These are phyloP conservation scores for Diplotaxis tenuifolia DNA, from an alignment of 345 rosid species.

Conservation along the genomic window DNA sequence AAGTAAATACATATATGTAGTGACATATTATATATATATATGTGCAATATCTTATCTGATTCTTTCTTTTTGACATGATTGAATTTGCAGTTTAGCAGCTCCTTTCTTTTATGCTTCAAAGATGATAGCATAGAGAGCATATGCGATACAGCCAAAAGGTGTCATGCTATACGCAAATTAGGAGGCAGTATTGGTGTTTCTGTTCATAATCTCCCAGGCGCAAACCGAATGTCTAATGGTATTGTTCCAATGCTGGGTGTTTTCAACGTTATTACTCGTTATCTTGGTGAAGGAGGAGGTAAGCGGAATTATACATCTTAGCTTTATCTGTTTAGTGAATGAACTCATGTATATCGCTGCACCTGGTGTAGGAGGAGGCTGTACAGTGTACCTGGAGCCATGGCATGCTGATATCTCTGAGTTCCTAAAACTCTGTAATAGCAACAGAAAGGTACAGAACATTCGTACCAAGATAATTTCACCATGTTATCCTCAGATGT, in stretches of 20 bases:
- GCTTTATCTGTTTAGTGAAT: too few relatives aligned
- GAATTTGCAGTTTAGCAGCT: conserved; percentile 75
- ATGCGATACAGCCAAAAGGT: conserved; percentile 86
- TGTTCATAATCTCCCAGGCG: conserved; percentile 47
- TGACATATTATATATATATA: too few relatives aligned
- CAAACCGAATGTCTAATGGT: conserved; percentile 79
- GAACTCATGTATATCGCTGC: too few relatives aligned
- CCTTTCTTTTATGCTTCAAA: conserved; percentile 90
- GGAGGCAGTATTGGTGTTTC: conserved; percentile 96
- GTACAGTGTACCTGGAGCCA: conserved; percentile 83
- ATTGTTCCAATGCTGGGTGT: conserved; percentile 63
- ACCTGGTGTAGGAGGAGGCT: conserved; percentile 57
- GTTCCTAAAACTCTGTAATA: conserved; percentile 70
- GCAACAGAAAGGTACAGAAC: conserved; percentile 85
- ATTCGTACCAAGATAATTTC: too few relatives aligned
- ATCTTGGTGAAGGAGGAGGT: conserved; percentile 35
- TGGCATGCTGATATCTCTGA: conserved; percentile 83
- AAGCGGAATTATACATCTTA: conserved; percentile 18
- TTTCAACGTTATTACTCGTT: conserved; percentile 33
- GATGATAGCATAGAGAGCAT: conserved; percentile 95
- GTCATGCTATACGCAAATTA: conserved; percentile 90
- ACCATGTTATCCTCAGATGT: too few relatives aligned
- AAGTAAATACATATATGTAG: conserved; percentile 50
- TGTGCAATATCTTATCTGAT: too few relatives aligned
- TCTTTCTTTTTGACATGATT: too few relatives aligned